These are phyloP conservation scores for Cryptococcus sp. DNA, from an alignment of 1,284 basidiomycete genomes.

Conservation along the genomic window DNA sequence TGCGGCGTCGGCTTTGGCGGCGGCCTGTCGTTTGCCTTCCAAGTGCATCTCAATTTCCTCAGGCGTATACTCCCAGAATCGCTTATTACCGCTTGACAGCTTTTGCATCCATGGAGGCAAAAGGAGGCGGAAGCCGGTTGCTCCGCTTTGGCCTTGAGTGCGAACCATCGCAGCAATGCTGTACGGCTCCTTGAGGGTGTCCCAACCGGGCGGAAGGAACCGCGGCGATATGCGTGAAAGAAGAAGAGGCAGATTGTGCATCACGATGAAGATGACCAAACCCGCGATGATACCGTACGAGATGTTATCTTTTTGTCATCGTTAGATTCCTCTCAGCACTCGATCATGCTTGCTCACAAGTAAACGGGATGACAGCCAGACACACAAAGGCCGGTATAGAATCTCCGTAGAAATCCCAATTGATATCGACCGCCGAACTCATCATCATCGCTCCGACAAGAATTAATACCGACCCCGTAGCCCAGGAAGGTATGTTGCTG, in stretches of 20 bases:
- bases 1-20: conserved; percentile 25
- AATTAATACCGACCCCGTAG: conserved; percentile 81
- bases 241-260: conserved; percentile 71
- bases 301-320: conserved; percentile 57
- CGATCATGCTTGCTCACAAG: conserved; percentile 64
- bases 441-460: conserved; percentile 90
- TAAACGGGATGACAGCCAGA: conserved; percentile 72
- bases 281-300: conserved; percentile 87
- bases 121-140: conserved; percentile 8
- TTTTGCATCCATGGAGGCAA: conserved; percentile 69
- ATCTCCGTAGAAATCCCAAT: conserved; percentile 86
- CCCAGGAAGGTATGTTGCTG: conserved; percentile 82
- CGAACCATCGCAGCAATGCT: conserved; percentile 30
- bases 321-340: conserved; percentile 17
- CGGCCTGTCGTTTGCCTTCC: conserved; percentile 30
- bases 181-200: conserved; percentile 41
- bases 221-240: conserved; percentile 61
- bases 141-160: conserved; percentile 20
- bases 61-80: conserved; percentile 43
- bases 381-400: conserved; percentile 80
- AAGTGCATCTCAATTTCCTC: conserved; percentile 36
- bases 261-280: conserved; percentile 64
- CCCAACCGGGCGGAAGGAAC: conserved; percentile 64
- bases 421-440: conserved; percentile 79
- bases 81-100: conserved; percentile 36